phyloP scores from a whole-genome alignment of 2,329 filamentous ascomycete species.

The Colletotrichum karsti region DNA sequence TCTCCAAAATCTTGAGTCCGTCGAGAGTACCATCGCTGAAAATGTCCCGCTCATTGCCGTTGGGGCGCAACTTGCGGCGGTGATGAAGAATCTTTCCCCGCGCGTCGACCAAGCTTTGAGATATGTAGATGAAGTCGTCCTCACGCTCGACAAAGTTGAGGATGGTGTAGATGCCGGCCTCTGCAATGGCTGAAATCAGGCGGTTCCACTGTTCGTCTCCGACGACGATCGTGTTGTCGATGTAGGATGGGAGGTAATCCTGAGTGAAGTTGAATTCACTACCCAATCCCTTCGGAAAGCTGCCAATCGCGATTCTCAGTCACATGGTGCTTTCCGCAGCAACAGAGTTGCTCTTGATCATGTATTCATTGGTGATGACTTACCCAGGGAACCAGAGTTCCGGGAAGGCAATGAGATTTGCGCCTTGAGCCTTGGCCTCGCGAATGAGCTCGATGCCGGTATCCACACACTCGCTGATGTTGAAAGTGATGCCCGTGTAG shows the following conservation, averaged over 20 bases:
- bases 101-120: conserved; percentile 51
- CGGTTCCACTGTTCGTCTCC: neutral
- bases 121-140: conserved; percentile 50
- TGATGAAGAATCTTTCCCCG: conserved; percentile 47
- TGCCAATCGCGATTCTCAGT: neutral
- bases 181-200: neutral
- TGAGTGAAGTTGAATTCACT: conserved; percentile 1
- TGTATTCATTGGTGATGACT: too few species aligned
- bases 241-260: neutral
- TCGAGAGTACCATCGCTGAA: conserved; percentile 54
- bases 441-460: neutral
- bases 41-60: conserved; percentile 59
- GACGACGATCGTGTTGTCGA: neutral
- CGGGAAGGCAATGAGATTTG: conserved; percentile 1
- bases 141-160: conserved; percentile 47
- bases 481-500: neutral
- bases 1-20: conserved; percentile 48
- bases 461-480: conserved; percentile 7
- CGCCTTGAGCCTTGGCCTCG: neutral
- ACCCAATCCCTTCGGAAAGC: conserved; percentile 5
- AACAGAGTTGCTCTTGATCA: too few species aligned
- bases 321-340: too few species aligned
- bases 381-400: conserved; percentile 16
- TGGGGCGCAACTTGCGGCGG: conserved; percentile 60
- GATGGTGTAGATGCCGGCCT: neutral